Base-by-base conservation (phyloP, 805 yeast species). In the Starmerella sp. region DNA sequence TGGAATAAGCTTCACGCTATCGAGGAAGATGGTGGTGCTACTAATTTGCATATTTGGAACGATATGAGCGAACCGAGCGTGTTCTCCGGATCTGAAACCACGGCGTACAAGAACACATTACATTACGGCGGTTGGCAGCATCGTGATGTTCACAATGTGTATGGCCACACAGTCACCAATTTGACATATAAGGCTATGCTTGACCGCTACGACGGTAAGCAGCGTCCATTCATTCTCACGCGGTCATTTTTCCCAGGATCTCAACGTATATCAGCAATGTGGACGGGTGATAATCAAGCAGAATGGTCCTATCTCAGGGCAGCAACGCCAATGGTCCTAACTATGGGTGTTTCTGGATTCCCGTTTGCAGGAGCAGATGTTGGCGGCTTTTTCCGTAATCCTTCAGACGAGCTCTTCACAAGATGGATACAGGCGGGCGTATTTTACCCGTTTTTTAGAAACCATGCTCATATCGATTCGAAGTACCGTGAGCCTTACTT, bases 11-110 rank as follows among this genome's bases (percentile, higher is more conserved):
- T 79, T 48, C 63, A 54, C 41, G 81, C 65, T 29, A 73, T 75
- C 54, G 64, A 69, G 1, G 73, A 77, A 52, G 72, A 75, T 52
- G 78, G 78, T 1, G 63, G 71, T 45, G 77, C 84, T 9, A 72
- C 77, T 13, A 93, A 93, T 65, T 68, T 88, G 48, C 83, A 83
- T 64, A 72, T 93, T 17, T 93, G 99, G 99, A 93, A 91, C 69
- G 98, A 93, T 68, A 93, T 93, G 99, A 87, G 86, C 69, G 99
- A 93, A 70, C 97, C 97, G 0, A 87, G 97, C 0, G 84, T 93
- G 5, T 93, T 93, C 67, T 80, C 83, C 62, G 98, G 97, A 2
- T 95, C 97, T 1, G 98, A 93, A 68, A 88, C 96, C 0, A 73
- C 95, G 0, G 81, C 93, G 22, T 95, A 95, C 36, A 84, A 84